Evolutionary conservation across 345 rosid genomes (phyloP).

Genomic region (Carallia pectinifolia): DNA sequence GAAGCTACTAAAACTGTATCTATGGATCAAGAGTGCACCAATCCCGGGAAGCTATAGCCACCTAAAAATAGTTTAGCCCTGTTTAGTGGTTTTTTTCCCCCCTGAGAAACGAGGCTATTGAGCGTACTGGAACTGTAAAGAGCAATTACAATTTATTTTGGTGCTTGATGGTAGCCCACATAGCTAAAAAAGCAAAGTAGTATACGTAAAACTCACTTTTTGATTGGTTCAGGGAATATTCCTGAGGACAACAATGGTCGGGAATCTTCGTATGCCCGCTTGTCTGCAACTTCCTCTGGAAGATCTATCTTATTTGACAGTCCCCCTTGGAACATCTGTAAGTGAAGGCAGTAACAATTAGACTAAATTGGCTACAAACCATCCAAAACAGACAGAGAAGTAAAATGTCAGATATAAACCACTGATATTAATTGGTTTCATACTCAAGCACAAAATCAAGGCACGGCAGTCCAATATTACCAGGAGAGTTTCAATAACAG

Average conservation of each 20-base stretch:
- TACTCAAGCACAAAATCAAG: too few relatives aligned
- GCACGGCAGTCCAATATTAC: too few relatives aligned
- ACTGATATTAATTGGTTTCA: too few relatives aligned
- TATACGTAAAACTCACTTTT: slow-evolving; percentile 36
- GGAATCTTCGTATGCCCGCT: slow-evolving; percentile 56
- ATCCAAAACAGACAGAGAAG: too few relatives aligned
- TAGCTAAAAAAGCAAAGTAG: neutral
- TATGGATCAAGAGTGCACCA: too few relatives aligned
- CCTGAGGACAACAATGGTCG: slow-evolving; percentile 51
- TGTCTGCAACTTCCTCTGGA: slow-evolving; percentile 60
- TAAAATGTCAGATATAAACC: too few relatives aligned
- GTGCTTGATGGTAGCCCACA: slow-evolving; percentile 1
- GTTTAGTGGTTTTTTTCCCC: neutral
- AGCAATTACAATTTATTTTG: neutral
- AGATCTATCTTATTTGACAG: slow-evolving; percentile 43
- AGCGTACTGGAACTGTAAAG: neutral
- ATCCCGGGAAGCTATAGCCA: too few relatives aligned
- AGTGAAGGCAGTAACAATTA: slow-evolving; percentile 6
- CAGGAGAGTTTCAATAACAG: neutral
- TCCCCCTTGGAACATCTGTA: slow-evolving; percentile 58
- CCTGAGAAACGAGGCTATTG: neutral
- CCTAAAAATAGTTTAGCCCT: neutral
- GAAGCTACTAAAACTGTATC: too few relatives aligned
- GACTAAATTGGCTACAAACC: neutral
- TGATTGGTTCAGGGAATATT: slow-evolving; percentile 47